Base-by-base conservation (phyloP, 768 basidiomycete genomes). In the Phanerodontia chrysosporium region DNA sequence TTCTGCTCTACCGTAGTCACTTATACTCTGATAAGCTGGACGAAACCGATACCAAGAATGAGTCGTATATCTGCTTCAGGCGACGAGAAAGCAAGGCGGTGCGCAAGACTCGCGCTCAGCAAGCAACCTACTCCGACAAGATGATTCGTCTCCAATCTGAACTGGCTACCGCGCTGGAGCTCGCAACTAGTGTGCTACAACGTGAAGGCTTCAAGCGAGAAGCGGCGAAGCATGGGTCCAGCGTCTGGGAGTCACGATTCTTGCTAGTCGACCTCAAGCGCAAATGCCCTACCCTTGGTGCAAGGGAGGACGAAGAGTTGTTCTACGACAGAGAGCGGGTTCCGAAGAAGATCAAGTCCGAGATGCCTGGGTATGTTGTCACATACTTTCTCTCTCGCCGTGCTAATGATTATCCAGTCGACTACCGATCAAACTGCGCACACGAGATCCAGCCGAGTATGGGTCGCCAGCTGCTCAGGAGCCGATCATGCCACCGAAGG, bases 11-110 rank as follows among this genome's bases (percentile, higher is more conserved):
- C n/a, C 14, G 49, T n/a, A 18, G 2, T 30, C 4, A 10, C 52
- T 53, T 8, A 42, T 22, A n/a, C 49, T 1, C 30, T 5, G 5
- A 48, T 64, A 14, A 92, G 89, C 87, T 83, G 66, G 95, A 98
- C 70, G 95, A 98, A 74, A 81, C 89, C 21, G 94, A 97, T 70
- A 87, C 87, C 48, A 81, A 81, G 64, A 93, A 92, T 57, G 95
- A 96, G 66, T 95, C 96, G 0, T 98, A 98, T 63, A 90, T 98
- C 46, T 99, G 97, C 74, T 99, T 99, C 81, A 85, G 97, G 36
- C 83, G 95, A 60, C 87, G 95, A 56, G 96, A 98, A 70, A 87
- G 90, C 73, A 98, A 98, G 71, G 86, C 92, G 3, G 83, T 92
- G 46, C 86, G 97, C 62, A 98, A 98, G 76, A 98, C 96, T 9